Evolutionary conservation across 2,329 filamentous ascomycete species (phyloP).

Genomic region (Tolypocladium tundrense): DNA sequence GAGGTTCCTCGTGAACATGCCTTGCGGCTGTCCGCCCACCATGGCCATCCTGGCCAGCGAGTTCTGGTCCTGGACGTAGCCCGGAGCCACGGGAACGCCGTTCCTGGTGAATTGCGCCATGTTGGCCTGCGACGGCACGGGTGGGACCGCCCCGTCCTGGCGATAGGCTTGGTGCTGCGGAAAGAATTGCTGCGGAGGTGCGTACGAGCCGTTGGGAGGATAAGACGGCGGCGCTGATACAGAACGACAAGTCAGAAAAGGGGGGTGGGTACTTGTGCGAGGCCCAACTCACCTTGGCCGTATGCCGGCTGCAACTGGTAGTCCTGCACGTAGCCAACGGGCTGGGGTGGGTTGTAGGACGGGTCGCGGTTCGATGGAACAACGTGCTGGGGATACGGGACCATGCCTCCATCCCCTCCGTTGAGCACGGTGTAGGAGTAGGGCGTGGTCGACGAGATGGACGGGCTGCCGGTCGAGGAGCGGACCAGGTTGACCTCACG

Average conservation of each 20-base stretch:
- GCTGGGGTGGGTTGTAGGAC: conserved; percentile 16
- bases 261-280: neutral
- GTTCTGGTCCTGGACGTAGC: conserved; percentile 19
- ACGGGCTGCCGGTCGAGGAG: conserved; percentile 55
- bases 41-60: conserved; percentile 22
- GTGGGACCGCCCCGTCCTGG: conserved; percentile 13
- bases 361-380: conserved; percentile 27
- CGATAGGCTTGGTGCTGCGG: conserved; percentile 21
- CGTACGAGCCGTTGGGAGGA: conserved; percentile 20
- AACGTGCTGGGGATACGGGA: conserved; percentile 22
- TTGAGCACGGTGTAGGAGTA: conserved; percentile 56
- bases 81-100: conserved; percentile 9
- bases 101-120: conserved; percentile 17
- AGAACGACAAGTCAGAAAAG: neutral
- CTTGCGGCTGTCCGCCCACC: conserved; percentile 46
- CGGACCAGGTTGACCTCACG: conserved; percentile 58
- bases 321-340: conserved; percentile 20
- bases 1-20: conserved; percentile 90
- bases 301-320: conserved; percentile 21
- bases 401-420: conserved; percentile 18
- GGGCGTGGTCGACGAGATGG: conserved; percentile 71
- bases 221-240: conserved; percentile 15
- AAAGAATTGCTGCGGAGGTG: conserved; percentile 26
- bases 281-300: conserved; percentile 16
- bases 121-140: conserved; percentile 15